A percentile compares a stretch with the other conserved stretches of the same genome.
phyloP scores from a whole-genome alignment of 108 stramenopile genomes.

The Fragilaria crotonensis region DNA sequence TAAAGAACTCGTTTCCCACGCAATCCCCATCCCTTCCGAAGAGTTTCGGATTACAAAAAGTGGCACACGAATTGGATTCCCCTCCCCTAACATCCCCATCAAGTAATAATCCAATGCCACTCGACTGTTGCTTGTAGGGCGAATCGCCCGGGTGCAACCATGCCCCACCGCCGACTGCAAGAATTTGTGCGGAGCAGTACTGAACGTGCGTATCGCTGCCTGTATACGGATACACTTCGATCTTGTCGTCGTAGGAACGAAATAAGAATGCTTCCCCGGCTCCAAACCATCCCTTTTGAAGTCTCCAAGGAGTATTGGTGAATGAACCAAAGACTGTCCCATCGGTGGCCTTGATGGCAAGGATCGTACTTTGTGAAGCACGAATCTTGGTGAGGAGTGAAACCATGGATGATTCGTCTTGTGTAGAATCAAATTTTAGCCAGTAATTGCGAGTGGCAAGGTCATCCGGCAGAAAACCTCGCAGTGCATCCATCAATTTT shows the following conservation, averaged over 20 bases:
- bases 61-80: slow-evolving; percentile 63
- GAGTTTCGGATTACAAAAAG: slow-evolving; percentile 59
- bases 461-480: slow-evolving; percentile 29
- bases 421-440: slow-evolving; percentile 16
- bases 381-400: slow-evolving; percentile 30
- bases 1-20: slow-evolving; percentile 43
- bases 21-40: too few relatives aligned
- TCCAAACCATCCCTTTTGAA: slow-evolving; percentile 43
- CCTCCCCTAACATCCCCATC: slow-evolving; percentile 54
- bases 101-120: slow-evolving; percentile 65
- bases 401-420: slow-evolving; percentile 42
- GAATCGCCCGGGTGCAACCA: slow-evolving; percentile 7
- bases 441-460: slow-evolving; percentile 23
- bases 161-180: slow-evolving; percentile 67
- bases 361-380: slow-evolving; percentile 43
- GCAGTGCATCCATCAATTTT: slow-evolving; percentile 33
- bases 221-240: slow-evolving; percentile 72
- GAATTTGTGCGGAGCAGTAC: slow-evolving; percentile 53
- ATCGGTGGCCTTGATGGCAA: slow-evolving; percentile 64
- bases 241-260: slow-evolving; percentile 56
- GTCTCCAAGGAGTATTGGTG: slow-evolving; percentile 60
- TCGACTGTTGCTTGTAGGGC: slow-evolving; percentile 28
- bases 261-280: slow-evolving; percentile 54
- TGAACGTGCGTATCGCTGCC: slow-evolving; percentile 62
- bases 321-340: slow-evolving; percentile 77